Evolutionary conservation across 73 alveolate species (phyloP), one percentile per base, ranked within the genome.

Genomic region (Blepharisma stoltei): DNA sequence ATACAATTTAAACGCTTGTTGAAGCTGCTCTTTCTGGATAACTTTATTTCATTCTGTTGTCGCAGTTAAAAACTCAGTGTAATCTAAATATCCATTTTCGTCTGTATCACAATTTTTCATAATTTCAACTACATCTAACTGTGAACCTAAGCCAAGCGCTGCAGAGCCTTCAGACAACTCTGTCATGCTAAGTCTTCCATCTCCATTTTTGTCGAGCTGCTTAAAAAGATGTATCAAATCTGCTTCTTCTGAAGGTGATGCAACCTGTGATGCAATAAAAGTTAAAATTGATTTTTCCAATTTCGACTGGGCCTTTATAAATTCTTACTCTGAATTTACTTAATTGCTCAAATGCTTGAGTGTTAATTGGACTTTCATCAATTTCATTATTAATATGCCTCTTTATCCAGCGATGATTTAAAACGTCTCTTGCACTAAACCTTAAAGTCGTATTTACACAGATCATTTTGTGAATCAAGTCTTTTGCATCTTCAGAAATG

Each of bases 191-290:
- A 87, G 84, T 70, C 66, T 85, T 23, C 96, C 94, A 86, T 90
- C 93, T 9, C 94, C 93, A 65, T 90, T 87, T 87, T 83, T 67
- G 84, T 90, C 96, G 9, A 90, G 78, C 38, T 86, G 79, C 83
- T 88, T 79, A 78, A 90, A 90, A 20, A 89, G 80, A 55, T 86
- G 81, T 14, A 81, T 78, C 14, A 83, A 76, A 68, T 83, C 87
- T 8, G 79, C 90, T 41, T 73, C 55, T 54, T 83, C 90, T 83
- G 55, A 46, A 53, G 66, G 20, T 2, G 87, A 54, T 23, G 77
- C 77, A 2, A 83, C 68, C 45, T 83, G 55, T 6, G 87, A 60
- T 8, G 76, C 84, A 71, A 83, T 83, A 69, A 73, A 83, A 6
- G 83, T 77, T 6, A 83, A 65, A 32, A 78, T 66, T 45, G 86